Base-by-base conservation (phyloP, 2,329 filamentous ascomycete genomes). In the Arthrobotrys iridis region DNA sequence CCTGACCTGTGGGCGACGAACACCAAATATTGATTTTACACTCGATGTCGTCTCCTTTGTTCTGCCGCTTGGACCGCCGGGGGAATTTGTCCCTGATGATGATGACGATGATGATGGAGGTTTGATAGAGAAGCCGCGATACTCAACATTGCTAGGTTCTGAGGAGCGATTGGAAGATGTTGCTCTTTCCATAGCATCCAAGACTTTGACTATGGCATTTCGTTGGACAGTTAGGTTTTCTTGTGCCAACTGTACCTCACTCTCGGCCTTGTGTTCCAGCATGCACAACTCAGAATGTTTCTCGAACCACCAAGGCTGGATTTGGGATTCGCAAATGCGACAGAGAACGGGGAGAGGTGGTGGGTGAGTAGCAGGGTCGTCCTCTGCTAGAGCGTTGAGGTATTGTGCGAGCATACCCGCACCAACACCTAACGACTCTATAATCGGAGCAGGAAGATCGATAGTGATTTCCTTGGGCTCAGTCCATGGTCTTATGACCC, bases 281-380 rank as follows among this genome's bases (percentile, higher is more conserved):
- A 97, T 85, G 80, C 95, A 99, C 18, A 98, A 85, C 80, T 99
- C 96, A 1, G 94, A 97, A 81, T 99, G 95, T 82, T 98, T 99
- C 83, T 99, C 95, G 79, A 99, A 99, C 96, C 95, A 99, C 95
- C 95, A 99, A 0, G 94, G 93, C 3, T 93, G 93, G 75, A 99
- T 98, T 77, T 97, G 93, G 63, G 95, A 92, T 81, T 99, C 95
- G 82, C 95, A 99, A 65, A 99, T 98, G 60, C 95, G 93, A 82
- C 95, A 99, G 13, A 99, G 87, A 3, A 98, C 91, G 0, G 93
- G 92, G 8, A 89, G 85, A 0, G 94, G 93, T 1, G 93, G 92
- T 7, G 93, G 89, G 18, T 91, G 89, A 77, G 91, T 92, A 41
- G 91, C 90, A 26, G 90, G 86, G 57, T 91, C 92, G 41, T 89